Percentiles rank a stretch among this genome's conserved stretches.
Conservation (phyloP, 2,329 filamentous ascomycete species). For the Pseudogymnoascus sp. region DNA sequence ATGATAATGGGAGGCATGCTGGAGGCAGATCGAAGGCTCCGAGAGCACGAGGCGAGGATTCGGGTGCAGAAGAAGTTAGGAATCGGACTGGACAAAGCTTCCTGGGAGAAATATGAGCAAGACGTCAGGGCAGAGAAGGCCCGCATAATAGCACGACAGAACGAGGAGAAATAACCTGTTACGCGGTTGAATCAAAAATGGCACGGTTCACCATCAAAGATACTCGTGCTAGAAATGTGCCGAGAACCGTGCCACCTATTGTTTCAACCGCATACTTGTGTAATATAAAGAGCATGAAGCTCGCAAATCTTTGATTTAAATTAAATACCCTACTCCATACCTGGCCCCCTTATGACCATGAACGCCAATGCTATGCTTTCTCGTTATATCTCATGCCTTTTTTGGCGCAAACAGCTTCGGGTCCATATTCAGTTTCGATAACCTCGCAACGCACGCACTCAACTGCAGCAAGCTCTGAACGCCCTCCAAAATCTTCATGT, state of each 20-base stretch:
- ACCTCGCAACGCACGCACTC: conserved; percentile 80
- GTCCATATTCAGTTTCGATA: conserved; percentile 97
- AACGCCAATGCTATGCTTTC: conserved; percentile 25
- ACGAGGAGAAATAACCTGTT: not conserved
- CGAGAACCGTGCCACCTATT: too few relatives aligned
- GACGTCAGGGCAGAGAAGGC: conserved; percentile 30
- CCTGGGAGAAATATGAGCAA: conserved; percentile 59
- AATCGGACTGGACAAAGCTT: conserved; percentile 50
- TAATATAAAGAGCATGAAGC: conserved; percentile 12
- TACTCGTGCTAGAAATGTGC: too few relatives aligned
- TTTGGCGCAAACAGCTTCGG: conserved; percentile 59
- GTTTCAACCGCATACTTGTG: too few relatives aligned
- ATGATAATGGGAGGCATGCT: conserved; percentile 75
- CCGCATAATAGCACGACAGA: conserved; percentile 12
- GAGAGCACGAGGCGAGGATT: conserved; percentile 57
- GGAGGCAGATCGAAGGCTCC: conserved; percentile 62
- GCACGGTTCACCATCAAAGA: too few relatives aligned
- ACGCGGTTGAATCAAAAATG: too few relatives aligned
- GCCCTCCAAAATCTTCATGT: conserved; percentile 98
- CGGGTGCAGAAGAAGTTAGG: conserved; percentile 53
- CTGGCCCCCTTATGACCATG: not conserved
- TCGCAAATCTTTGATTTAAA: conserved; percentile 8
- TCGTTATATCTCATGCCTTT: conserved; percentile 20
- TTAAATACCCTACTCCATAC: not conserved
- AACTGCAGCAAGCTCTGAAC: conserved; percentile 92